Percentiles rank a stretch among this genome's conserved stretches.
These are phyloP conservation scores for Helichrysum umbraculigerum DNA, from an alignment of 129 eudicot species.

Conservation along the genomic window DNA sequence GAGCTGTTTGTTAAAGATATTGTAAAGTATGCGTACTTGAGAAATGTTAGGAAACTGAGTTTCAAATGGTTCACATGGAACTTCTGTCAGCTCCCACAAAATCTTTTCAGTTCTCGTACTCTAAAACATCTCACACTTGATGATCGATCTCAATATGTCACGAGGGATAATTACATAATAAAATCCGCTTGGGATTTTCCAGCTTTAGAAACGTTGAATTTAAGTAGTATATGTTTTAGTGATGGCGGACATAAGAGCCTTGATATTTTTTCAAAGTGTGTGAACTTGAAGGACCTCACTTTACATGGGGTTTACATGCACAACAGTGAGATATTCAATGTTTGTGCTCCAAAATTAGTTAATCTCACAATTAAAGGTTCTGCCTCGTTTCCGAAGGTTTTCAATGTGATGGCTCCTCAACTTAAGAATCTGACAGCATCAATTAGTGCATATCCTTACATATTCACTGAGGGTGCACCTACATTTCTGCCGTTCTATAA, in stretches of 20 bases:
- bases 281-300: constrained; percentile 3
- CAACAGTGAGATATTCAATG: not conserved
- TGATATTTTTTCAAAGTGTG: constrained; percentile 12
- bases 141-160: not conserved
- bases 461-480: not conserved
- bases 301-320: not conserved
- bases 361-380: too few species aligned
- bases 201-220: constrained; percentile 9
- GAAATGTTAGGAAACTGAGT: constrained; percentile 13
- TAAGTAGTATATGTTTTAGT: not conserved
- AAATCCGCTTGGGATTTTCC: constrained; percentile 15
- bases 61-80: too few species aligned
- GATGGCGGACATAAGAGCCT: not conserved
- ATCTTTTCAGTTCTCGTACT: constrained; percentile 7
- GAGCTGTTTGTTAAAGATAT: constrained; percentile 12
- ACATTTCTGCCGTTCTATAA: not conserved
- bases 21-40: constrained; percentile 3
- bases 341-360: constrained; percentile 12
- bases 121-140: constrained; percentile 19
- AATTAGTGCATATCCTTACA: not conserved
- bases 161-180: too few species aligned
- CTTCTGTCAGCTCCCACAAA: too few species aligned
- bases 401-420: constrained; percentile 20
- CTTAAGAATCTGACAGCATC: constrained; percentile 24
- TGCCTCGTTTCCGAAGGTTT: not conserved